These are phyloP conservation scores for Tetracentron sinense DNA, from an alignment of 164 flowering plant species.

Conservation along the genomic window DNA sequence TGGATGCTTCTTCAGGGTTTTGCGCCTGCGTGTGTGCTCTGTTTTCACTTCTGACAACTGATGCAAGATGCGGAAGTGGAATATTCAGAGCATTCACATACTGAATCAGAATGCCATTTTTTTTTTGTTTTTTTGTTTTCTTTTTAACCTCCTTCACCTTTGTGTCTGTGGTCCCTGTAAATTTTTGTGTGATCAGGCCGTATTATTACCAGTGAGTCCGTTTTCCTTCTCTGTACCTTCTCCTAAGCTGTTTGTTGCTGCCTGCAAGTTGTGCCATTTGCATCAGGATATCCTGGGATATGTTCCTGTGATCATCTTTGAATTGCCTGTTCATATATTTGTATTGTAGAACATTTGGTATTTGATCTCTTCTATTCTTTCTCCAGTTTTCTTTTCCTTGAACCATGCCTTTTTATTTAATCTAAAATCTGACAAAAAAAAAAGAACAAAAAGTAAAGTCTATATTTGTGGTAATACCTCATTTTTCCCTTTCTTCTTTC, in stretches of 20 bases:
- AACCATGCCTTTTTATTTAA: no score
- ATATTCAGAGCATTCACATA: slow-evolving; percentile 22
- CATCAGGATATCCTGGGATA: slow-evolving; percentile 4
- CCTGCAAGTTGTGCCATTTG: slow-evolving; percentile 2
- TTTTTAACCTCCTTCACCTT: slow-evolving; percentile 3
- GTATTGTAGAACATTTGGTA: slow-evolving; percentile 7
- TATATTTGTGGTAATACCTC: no score
- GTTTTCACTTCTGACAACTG: slow-evolving; percentile 25
- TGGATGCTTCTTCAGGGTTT: neutral
- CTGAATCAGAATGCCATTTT: slow-evolving; percentile 10
- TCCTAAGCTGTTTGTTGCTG: slow-evolving; percentile 10
- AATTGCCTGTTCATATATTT: no score
- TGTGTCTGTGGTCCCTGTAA: slow-evolving; percentile 24
- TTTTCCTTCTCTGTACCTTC: slow-evolving; percentile 1
- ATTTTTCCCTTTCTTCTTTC: no score
- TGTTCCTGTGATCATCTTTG: slow-evolving; percentile 1
- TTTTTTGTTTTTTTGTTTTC: slow-evolving; percentile 1
- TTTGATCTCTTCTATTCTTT: neutral
- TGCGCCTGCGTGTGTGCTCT: slow-evolving; percentile 17
- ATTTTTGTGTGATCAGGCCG: slow-evolving; percentile 20
- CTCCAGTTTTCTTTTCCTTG: neutral
- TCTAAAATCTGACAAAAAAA: no score
- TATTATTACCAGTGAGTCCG: neutral
- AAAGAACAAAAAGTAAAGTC: no score
- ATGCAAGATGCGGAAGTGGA: slow-evolving; percentile 25